Conservation (phyloP, 2,329 filamentous ascomycete species). For the Talaromyces sp. region DNA sequence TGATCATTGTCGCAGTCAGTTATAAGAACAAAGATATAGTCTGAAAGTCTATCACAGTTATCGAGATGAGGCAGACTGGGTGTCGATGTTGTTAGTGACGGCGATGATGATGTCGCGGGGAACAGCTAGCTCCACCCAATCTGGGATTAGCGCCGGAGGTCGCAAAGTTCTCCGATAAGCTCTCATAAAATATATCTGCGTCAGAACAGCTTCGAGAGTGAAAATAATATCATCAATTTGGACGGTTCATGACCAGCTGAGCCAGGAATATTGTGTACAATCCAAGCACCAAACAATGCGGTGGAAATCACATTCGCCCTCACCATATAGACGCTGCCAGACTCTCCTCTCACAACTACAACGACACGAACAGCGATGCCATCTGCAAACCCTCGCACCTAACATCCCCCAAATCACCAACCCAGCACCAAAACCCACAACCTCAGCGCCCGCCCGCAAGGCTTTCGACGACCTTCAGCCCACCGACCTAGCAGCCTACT, state of each 20-base stretch:
- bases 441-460: constrained; percentile 5
- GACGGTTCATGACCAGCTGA: neutral
- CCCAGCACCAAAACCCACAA: neutral
- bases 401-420: neutral
- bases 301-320: neutral
- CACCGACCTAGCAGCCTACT: constrained; percentile 45
- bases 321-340: neutral
- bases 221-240: neutral
- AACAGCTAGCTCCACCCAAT: neutral
- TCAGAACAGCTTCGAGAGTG: neutral
- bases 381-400: neutral
- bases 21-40: neutral
- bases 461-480: constrained; percentile 31
- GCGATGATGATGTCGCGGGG: constrained; percentile 5
- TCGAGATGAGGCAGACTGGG: neutral
- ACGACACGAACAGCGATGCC: constrained; percentile 5
- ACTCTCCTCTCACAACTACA: neutral
- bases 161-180: constrained; percentile 3
- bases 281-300: neutral
- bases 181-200: neutral
- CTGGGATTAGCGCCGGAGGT: constrained; percentile 15
- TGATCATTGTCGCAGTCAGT: constrained; percentile 63
- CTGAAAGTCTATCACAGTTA: neutral
- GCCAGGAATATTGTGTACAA: neutral
- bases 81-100: constrained; percentile 1